These are phyloP conservation scores for Corymbia calophylla DNA, from an alignment of 441 rosid genomes.

Conservation along the genomic window DNA sequence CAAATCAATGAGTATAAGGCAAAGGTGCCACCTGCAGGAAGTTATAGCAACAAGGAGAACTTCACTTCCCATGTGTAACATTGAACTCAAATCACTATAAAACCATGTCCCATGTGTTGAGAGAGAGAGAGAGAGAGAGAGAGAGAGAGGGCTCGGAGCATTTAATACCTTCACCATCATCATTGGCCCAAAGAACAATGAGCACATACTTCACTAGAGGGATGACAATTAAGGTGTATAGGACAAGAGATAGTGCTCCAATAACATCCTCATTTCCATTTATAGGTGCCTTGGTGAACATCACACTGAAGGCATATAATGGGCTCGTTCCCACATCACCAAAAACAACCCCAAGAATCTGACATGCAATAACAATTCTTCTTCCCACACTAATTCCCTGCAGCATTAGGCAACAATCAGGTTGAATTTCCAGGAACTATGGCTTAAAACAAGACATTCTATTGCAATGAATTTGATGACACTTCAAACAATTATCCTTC, in stretches of 20 bases:
- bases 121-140: background rate
- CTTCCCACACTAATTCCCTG: constrained; percentile 77
- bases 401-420: constrained; percentile 7
- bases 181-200: constrained; percentile 95
- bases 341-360: constrained; percentile 92
- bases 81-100: background rate
- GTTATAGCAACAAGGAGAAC: background rate
- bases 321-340: constrained; percentile 99
- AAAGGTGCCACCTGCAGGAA: constrained; percentile 82
- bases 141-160: background rate
- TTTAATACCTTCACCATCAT: constrained; percentile 87
- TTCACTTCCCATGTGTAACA: background rate
- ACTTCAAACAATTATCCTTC: background rate
- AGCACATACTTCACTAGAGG: constrained; percentile 87
- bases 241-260: constrained; percentile 86
- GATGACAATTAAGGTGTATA: constrained; percentile 80
- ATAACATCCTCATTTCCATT: constrained; percentile 73
- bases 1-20: constrained; percentile 93
- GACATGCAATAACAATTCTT: constrained; percentile 74
- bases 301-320: constrained; percentile 83
- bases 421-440: background rate
- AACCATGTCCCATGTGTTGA: background rate
- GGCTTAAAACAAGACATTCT: background rate
- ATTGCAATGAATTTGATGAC: background rate
- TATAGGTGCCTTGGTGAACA: constrained; percentile 85